Evolutionary conservation across 2,329 filamentous ascomycete genomes (phyloP).

Genomic region (Xylariaceae sp.): DNA sequence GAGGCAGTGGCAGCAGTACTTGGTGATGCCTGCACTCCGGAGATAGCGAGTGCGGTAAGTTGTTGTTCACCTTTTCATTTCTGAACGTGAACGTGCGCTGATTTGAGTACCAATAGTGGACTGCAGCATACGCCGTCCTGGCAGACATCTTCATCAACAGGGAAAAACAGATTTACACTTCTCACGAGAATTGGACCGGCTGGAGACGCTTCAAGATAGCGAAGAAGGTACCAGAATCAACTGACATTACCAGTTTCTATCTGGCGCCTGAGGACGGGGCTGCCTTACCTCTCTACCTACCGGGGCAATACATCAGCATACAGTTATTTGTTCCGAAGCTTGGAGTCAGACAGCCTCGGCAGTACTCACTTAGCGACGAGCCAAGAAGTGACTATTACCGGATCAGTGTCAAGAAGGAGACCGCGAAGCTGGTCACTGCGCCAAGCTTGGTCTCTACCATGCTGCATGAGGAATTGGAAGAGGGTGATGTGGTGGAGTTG

Average conservation of each 20-base stretch:
- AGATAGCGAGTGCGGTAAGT: slow-evolving; percentile 56
- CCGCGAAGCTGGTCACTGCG: slow-evolving; percentile 33
- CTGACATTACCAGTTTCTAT: slow-evolving; percentile 64
- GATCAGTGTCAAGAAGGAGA: slow-evolving; percentile 68
- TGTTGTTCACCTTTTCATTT: background rate
- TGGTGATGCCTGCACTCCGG: slow-evolving; percentile 61
- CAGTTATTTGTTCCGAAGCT: slow-evolving; percentile 58
- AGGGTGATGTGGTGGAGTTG: slow-evolving; percentile 51
- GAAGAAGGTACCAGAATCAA: slow-evolving; percentile 58
- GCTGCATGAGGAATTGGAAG: slow-evolving; percentile 44
- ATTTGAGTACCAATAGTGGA: slow-evolving; percentile 45
- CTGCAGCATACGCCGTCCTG: slow-evolving; percentile 65
- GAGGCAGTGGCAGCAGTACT: slow-evolving; percentile 65
- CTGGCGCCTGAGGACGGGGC: slow-evolving; percentile 59
- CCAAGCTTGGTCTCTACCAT: slow-evolving; percentile 51
- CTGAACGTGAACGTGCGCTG: background rate
- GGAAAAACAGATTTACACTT: slow-evolving; percentile 59
- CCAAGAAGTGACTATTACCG: slow-evolving; percentile 56
- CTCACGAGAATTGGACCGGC: slow-evolving; percentile 38
- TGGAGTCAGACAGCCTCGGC: slow-evolving; percentile 64
- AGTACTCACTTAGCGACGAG: slow-evolving; percentile 69
- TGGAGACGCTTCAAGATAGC: slow-evolving; percentile 54
- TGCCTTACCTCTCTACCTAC: slow-evolving; percentile 56
- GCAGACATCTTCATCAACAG: slow-evolving; percentile 66
- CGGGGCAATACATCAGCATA: slow-evolving; percentile 71